phyloP scores from a whole-genome alignment of 2,329 filamentous ascomycete genomes.

The Xylariaceae sp. region DNA sequence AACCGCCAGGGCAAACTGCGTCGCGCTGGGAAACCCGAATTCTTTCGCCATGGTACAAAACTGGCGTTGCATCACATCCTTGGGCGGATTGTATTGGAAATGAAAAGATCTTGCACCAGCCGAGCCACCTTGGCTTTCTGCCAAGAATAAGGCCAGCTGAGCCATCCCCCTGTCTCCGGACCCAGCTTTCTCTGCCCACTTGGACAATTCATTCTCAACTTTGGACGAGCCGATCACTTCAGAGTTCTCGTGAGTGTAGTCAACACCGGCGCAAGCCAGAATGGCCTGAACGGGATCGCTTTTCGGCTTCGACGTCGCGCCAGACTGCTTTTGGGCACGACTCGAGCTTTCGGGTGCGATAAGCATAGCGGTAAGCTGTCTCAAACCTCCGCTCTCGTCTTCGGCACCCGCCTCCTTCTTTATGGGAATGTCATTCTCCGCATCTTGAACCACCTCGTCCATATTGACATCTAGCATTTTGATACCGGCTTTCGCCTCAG shows the following conservation, averaged over 20 bases:
- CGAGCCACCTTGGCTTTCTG: constrained; percentile 43
- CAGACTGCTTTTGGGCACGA: constrained; percentile 33
- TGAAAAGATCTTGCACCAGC: constrained; percentile 31
- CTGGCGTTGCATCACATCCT: constrained; percentile 72
- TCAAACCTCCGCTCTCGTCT: constrained; percentile 66
- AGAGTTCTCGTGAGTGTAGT: constrained; percentile 95
- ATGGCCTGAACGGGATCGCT: constrained; percentile 86
- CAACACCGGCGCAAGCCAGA: constrained; percentile 79
- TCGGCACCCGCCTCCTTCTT: constrained; percentile 49
- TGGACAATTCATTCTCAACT: constrained; percentile 81
- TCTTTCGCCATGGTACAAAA: constrained; percentile 86
- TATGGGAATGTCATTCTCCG: constrained; percentile 44
- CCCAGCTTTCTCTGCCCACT: constrained; percentile 64
- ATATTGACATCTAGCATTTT: constrained; percentile 74
- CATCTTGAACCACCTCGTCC: constrained; percentile 55
- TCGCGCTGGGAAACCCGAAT: constrained; percentile 72
- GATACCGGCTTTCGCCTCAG: constrained; percentile 85
- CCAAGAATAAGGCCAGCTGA: constrained; percentile 57
- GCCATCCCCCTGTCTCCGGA: constrained; percentile 45
- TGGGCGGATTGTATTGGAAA: constrained; percentile 67
- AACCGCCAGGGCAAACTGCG: constrained; percentile 85
- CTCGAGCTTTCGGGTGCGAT: constrained; percentile 47
- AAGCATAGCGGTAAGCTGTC: constrained; percentile 65
- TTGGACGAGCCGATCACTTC: constrained; percentile 92
- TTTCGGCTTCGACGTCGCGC: constrained; percentile 39